These are phyloP conservation scores for Cadophora malorum DNA, from an alignment of 2,329 filamentous ascomycete genomes.

Conservation along the genomic window DNA sequence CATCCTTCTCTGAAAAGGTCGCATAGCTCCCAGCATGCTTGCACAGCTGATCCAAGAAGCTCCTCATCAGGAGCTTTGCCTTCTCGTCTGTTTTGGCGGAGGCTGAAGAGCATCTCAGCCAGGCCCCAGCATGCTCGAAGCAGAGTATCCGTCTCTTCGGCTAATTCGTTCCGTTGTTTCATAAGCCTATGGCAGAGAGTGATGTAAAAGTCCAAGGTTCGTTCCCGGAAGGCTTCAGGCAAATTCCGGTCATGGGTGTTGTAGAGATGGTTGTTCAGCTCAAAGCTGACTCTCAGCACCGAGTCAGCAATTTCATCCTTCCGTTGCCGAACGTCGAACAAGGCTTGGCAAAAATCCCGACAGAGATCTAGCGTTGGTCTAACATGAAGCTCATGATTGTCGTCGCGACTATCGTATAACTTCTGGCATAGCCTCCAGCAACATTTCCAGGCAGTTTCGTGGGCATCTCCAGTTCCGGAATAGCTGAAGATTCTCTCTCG, in stretches of 20 bases:
- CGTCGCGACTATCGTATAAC: conserved; percentile 81
- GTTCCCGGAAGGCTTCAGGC: conserved; percentile 85
- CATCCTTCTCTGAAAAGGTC: conserved; percentile 93
- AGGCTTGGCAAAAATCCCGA: conserved; percentile 87
- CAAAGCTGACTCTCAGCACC: conserved; percentile 88
- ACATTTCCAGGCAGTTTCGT: conserved; percentile 90
- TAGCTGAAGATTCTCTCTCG: conserved; percentile 79
- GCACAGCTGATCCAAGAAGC: conserved; percentile 83
- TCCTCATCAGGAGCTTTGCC: conserved; percentile 79
- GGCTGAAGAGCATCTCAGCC: conserved; percentile 90
- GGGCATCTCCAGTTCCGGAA: conserved; percentile 74
- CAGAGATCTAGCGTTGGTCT: conserved; percentile 83
- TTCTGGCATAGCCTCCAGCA: conserved; percentile 94
- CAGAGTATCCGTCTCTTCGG: conserved; percentile 83
- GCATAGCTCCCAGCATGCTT: conserved; percentile 93
- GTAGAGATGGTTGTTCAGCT: conserved; percentile 93
- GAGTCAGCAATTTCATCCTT: conserved; percentile 84
- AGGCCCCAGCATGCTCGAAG: conserved; percentile 88
- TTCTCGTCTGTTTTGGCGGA: conserved; percentile 82
- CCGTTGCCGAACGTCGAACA: conserved; percentile 84
- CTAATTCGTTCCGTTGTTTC: conserved; percentile 84
- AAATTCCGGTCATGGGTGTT: conserved; percentile 87
- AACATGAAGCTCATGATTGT: conserved; percentile 71
- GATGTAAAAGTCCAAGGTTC: conserved; percentile 93
- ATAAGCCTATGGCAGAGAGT: conserved; percentile 94